Conservation (phyloP, 345 rosid species). For the Lumnitzera littorea region DNA sequence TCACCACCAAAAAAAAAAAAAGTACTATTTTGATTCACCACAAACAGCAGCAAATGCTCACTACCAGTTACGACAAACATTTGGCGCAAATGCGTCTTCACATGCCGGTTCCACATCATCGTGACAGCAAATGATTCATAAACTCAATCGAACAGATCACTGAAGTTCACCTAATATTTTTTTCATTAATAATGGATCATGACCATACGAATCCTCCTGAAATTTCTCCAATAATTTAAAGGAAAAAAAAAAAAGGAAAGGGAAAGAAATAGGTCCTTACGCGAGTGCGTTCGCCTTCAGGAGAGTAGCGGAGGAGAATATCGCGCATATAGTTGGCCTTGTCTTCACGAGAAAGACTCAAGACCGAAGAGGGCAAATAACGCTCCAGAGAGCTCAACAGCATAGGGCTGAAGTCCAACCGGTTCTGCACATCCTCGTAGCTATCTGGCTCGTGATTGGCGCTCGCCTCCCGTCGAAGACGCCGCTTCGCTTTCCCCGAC, state of each 20-base stretch:
- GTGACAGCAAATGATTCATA: too few relatives aligned
- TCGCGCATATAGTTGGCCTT: constrained; percentile 60
- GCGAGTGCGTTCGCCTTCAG: constrained; percentile 64
- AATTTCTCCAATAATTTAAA: background rate
- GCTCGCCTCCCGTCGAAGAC: constrained; percentile 53
- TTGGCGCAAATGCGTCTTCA: too few relatives aligned
- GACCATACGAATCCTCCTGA: background rate
- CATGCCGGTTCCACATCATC: too few relatives aligned
- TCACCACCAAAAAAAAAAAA: too few relatives aligned
- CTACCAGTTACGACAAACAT: too few relatives aligned
- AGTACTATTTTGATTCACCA: too few relatives aligned
- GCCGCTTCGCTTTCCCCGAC: constrained; percentile 19
- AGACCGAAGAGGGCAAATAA: constrained; percentile 56
- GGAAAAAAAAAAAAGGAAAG: background rate
- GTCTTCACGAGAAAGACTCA: constrained; percentile 39
- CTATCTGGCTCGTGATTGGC: constrained; percentile 61
- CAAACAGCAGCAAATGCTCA: too few relatives aligned
- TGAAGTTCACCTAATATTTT: too few relatives aligned
- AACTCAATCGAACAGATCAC: too few relatives aligned
- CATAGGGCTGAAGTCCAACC: constrained; percentile 50
- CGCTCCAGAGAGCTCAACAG: constrained; percentile 83
- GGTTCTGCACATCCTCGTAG: constrained; percentile 63
- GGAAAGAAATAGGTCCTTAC: constrained; percentile 23
- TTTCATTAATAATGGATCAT: too few relatives aligned
- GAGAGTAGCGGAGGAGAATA: constrained; percentile 66